Conservation (phyloP, 441 rosid genomes). For the Populus hybrid region DNA sequence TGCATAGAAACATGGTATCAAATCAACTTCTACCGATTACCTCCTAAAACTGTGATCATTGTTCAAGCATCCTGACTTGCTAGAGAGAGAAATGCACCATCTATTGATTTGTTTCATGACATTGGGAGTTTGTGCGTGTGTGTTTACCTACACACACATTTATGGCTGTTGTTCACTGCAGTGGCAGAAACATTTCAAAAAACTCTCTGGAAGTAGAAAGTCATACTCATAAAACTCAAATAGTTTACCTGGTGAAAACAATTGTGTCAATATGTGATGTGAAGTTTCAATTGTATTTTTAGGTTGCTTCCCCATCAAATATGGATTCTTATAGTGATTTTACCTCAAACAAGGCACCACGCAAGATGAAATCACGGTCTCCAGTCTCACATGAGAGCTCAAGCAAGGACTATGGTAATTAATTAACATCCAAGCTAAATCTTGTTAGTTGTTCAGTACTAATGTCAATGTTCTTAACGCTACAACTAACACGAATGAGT, state of each 20-base stretch:
- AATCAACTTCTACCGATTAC: neutral
- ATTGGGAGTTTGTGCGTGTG: neutral
- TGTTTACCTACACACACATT: neutral
- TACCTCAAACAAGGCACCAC: neutral
- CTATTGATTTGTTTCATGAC: neutral
- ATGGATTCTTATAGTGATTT: neutral
- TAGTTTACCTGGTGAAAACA: no score
- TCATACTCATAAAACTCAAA: neutral
- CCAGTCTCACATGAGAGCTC: neutral
- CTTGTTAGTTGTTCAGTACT: neutral
- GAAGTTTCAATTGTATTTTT: neutral
- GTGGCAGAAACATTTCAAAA: neutral
- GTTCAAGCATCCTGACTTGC: neutral
- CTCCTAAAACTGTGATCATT: neutral
- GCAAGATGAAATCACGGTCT: neutral
- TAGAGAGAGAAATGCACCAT: neutral
- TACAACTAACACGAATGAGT: neutral
- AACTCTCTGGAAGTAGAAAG: neutral
- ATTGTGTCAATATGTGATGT: no score
- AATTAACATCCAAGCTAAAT: neutral
- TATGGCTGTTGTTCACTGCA: neutral
- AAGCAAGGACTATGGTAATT: slow-evolving; percentile 5
- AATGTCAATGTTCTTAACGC: neutral
- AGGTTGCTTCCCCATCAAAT: neutral
- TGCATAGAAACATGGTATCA: no score